Percentiles rank a stretch among this genome's conserved stretches.
Conservation (phyloP, 192 early-diverging fungal species). For the Coemansia sp. region DNA sequence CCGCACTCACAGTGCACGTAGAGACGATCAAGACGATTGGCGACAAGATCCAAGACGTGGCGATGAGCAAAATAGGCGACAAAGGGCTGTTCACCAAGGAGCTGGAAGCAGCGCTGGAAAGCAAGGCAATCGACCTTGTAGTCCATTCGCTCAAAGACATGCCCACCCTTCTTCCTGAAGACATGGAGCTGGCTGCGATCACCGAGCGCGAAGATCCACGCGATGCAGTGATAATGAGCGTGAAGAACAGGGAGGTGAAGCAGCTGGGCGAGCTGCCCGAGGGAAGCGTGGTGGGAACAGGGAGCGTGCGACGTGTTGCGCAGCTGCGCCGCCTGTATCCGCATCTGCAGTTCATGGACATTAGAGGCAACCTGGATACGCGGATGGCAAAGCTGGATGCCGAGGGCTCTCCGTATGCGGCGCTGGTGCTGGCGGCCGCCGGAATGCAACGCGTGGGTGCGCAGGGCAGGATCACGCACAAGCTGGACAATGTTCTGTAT, state of each 20-base stretch:
- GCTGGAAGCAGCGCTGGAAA: constrained; percentile 74
- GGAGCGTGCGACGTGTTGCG: constrained; percentile 82
- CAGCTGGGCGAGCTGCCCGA: constrained; percentile 64
- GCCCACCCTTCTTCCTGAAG: constrained; percentile 78
- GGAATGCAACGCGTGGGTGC: constrained; percentile 75
- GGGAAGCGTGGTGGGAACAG: constrained; percentile 83
- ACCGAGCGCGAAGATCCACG: constrained; percentile 86
- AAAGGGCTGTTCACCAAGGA: constrained; percentile 92
- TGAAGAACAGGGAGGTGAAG: constrained; percentile 27
- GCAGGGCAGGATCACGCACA: constrained; percentile 69
- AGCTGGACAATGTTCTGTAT: constrained; percentile 68
- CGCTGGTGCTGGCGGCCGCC: constrained; percentile 83
- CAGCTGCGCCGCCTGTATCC: constrained; percentile 83
- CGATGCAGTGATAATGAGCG: constrained; percentile 77
- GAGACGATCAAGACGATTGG: constrained; percentile 69
- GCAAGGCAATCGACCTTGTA: constrained; percentile 72
- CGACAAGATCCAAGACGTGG: constrained; percentile 80
- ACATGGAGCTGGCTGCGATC: constrained; percentile 82
- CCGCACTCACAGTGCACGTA: constrained; percentile 53
- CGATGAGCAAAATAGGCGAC: constrained; percentile 87
- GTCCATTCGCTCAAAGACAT: constrained; percentile 96
- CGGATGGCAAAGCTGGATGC: constrained; percentile 82
- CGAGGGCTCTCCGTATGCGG: constrained; percentile 62
- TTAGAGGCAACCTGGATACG: constrained; percentile 85
- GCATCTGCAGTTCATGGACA: constrained; percentile 70